Base-by-base conservation (phyloP, 192 early-diverging fungal genomes). In the Dissophora ornata region DNA sequence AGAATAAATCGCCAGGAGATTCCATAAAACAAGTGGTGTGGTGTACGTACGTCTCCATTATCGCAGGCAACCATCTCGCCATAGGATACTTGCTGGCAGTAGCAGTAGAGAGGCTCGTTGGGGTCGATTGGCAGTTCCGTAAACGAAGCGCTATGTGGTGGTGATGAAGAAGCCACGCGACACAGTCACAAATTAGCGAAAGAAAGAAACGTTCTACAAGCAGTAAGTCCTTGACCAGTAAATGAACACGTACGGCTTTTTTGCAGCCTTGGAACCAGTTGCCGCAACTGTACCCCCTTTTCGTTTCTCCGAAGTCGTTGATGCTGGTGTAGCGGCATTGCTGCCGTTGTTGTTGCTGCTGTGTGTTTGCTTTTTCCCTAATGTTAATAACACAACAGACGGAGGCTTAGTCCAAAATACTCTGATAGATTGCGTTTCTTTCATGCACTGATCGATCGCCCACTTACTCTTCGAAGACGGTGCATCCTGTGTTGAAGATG, bases 21-120 rank as follows among this genome's bases (percentile, higher is more conserved):
- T n/a, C n/a, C n/a, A n/a, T n/a, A n/a, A n/a, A n/a, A n/a, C n/a
- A n/a, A n/a, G n/a, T n/a, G n/a, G n/a, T n/a, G n/a, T n/a, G n/a
- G n/a, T n/a, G n/a, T 5, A 79, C 73, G 77, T 85, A 92, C 92
- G 62, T 94, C 93, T 45, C 92, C 90, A 79, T 98, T 94, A 67
- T 94, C 93, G 63, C 92, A 94, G 24, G 92, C 97, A 49, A 99
- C 95, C 97, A 99, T 99, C 49, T 98, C 96, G 15, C 97, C 97
- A 65, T 87, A 99, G 8, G 94, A 96, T 15, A 98, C 94, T 80
- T 96, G 94, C 33, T 94, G 85, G 60, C 97, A 99, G 70, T 95
- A 95, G 67, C 97, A 99, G 80, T 99, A 99, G 19, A 90, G 84
- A 1, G 96, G 96, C 81, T 99, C 97, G 69, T 97, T 95, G 0